Conservation (phyloP, 1,284 basidiomycete genomes). For the Ganoderma lingzhi region DNA sequence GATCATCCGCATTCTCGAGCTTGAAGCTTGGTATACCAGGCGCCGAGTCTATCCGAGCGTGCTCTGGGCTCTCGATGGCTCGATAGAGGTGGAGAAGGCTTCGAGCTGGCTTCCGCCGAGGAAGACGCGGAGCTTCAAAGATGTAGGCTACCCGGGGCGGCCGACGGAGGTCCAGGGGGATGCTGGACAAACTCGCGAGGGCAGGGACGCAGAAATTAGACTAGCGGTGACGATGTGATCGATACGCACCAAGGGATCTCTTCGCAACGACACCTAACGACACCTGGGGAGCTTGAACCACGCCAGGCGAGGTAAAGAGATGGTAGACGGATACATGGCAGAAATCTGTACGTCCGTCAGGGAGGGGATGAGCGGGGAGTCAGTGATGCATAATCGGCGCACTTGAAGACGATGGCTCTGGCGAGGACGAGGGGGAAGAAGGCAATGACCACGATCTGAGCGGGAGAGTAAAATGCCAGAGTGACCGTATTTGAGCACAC, state of each 20-base stretch:
- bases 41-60: not conserved
- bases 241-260: not conserved
- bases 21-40: not conserved
- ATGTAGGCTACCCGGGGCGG: not conserved
- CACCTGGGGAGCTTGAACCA: not conserved
- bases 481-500: not conserved
- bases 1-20: not conserved
- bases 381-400: not conserved
- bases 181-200: conserved; percentile 3
- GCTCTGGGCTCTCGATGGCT: not conserved
- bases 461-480: not conserved
- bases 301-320: not conserved
- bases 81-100: not conserved
- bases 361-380: too few species aligned
- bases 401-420: not conserved
- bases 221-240: not conserved
- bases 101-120: not conserved
- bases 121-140: not conserved
- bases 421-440: not conserved
- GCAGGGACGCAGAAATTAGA: not conserved
- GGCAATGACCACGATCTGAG: not conserved
- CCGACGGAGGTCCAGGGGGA: not conserved
- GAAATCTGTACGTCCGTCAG: not conserved
- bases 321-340: not conserved
- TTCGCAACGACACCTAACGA: not conserved